Evolutionary conservation across 2,329 filamentous ascomycete genomes (phyloP), one percentile per base, ranked within the genome.

Genomic region (Trichoderma breve): DNA sequence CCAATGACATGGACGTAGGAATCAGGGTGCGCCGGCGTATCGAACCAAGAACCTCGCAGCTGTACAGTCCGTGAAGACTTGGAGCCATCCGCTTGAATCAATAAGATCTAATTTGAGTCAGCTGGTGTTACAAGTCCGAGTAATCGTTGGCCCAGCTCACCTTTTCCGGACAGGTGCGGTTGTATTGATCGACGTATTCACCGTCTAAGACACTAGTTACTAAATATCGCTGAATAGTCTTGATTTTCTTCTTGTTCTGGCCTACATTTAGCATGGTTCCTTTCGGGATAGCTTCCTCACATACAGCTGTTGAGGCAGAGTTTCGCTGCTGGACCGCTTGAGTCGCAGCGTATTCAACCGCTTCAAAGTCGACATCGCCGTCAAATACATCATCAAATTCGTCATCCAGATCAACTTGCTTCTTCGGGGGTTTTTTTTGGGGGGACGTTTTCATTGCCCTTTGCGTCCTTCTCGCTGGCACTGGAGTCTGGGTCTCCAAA

Each of bases 1-100:
- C 95, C 95, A 74, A 97, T 93, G 72, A 99, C 85, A 79, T 99
- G 95, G 53, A 98, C 91, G 78, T 92, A 95, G 0, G 92, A 90
- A 36, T 92, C 91, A 57, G 88, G 85, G 43, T 89, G 90, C 51
- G 92, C 93, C 34, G 92, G 89, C 7, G 93, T 97, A 62, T 95
- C 92, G 73, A 89, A 88, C 96, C 96, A 99, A 63, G 93, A 92
- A 71, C 93, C 93, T 72, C 95, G 90, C 39, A 99, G 87, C 68
- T 91, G 88, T 34, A 98, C 90, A 1, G 88, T 89, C 76, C 88
- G 92, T 74, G 87, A 86, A 7, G 84, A 81, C 73, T 91, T 90
- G 0, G 88, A 90, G 72, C 87, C 90, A 75, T 98, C 94, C 66
- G 92, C 90, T 81, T 95, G 90, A 30, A 97, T 92, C n/a, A 93